A percentile compares a stretch with the other conserved stretches of the same genome.
phyloP scores from a whole-genome alignment of 495 filamentous ascomycete genomes.

The Halenospora varia region DNA sequence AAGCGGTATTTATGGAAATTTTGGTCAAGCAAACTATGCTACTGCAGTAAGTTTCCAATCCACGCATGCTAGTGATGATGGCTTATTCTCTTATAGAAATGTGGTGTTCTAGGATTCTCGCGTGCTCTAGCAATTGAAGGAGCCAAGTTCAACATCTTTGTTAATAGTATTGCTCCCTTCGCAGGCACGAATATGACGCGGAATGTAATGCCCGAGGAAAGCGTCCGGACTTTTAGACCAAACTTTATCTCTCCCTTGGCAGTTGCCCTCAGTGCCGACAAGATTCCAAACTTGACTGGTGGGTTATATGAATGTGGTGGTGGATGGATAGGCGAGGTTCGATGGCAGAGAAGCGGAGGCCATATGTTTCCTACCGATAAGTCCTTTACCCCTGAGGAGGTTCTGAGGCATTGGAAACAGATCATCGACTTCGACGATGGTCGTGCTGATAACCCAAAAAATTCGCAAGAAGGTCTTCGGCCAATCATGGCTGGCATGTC shows the following conservation, averaged over 20 bases:
- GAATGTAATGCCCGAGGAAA: constrained; percentile 92
- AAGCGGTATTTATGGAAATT: constrained; percentile 98
- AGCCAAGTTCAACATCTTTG: constrained; percentile 94
- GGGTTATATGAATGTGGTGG: constrained; percentile 92
- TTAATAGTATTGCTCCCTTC: constrained; percentile 98
- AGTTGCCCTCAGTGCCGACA: constrained; percentile 82
- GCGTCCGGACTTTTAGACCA: constrained; percentile 99
- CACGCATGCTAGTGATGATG: constrained; percentile 8
- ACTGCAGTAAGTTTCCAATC: constrained; percentile 62
- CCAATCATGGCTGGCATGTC: constrained; percentile 91
- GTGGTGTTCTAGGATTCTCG: constrained; percentile 91
- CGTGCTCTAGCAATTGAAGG: constrained; percentile 91
- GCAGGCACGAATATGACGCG: constrained; percentile 95
- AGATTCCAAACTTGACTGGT: constrained; percentile 78
- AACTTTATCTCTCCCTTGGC: constrained; percentile 96
- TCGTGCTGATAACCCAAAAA: constrained; percentile 84
- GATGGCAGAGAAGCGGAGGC: constrained; percentile 92
- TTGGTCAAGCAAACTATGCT: constrained; percentile 97
- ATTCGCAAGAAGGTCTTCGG: constrained; percentile 67
- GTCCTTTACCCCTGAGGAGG: constrained; percentile 80
- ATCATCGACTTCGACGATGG: constrained; percentile 88
- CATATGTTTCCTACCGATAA: constrained; percentile 90
- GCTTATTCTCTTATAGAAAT: constrained; percentile 61
- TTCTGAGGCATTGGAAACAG: constrained; percentile 70
- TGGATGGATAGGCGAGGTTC: constrained; percentile 86